Evolutionary conservation across 2,329 filamentous ascomycete genomes (phyloP).

Genomic region (Hypomyces perniciosus): DNA sequence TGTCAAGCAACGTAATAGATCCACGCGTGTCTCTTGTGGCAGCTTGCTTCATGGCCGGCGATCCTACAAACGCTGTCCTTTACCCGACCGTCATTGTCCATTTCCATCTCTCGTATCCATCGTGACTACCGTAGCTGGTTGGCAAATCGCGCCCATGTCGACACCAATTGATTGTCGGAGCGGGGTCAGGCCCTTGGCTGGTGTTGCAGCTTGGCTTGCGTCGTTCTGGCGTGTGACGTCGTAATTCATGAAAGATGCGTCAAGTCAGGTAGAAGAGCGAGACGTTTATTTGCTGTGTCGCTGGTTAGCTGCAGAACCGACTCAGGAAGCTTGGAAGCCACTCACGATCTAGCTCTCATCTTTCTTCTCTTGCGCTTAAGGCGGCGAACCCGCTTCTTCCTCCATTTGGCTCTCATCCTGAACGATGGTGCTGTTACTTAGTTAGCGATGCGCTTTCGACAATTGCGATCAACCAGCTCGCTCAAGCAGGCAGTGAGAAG

Average conservation of each 20-base stretch:
- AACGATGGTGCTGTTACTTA: slow-evolving; percentile 29
- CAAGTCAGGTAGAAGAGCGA: slow-evolving; percentile 52
- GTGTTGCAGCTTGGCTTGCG: slow-evolving; percentile 19
- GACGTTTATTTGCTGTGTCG: slow-evolving; percentile 59
- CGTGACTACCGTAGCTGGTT: slow-evolving; percentile 17
- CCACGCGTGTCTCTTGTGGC: slow-evolving; percentile 22
- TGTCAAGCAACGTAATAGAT: slow-evolving; percentile 22
- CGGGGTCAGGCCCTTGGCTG: neutral
- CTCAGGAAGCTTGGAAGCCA: slow-evolving; percentile 16
- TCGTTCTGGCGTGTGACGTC: slow-evolving; percentile 28
- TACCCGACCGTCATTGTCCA: slow-evolving; percentile 28
- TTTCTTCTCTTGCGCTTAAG: slow-evolving; percentile 99
- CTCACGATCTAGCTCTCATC: slow-evolving; percentile 96
- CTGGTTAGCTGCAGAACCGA: slow-evolving; percentile 28
- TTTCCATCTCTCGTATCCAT: slow-evolving; percentile 28
- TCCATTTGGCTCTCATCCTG: slow-evolving; percentile 95
- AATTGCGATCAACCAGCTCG: neutral
- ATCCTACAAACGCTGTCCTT: slow-evolving; percentile 24
- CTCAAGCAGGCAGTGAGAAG: neutral
- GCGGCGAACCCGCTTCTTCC: slow-evolving; percentile 99
- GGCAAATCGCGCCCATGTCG: slow-evolving; percentile 9
- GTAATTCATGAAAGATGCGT: slow-evolving; percentile 39
- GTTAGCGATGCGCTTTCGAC: slow-evolving; percentile 11
- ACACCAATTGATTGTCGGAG: slow-evolving; percentile 2
- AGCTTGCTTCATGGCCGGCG: slow-evolving; percentile 21